Percentiles rank a stretch among this genome's conserved stretches.
These are phyloP conservation scores for Tuber magnatum DNA, from an alignment of 495 filamentous ascomycete genomes.

Conservation along the genomic window DNA sequence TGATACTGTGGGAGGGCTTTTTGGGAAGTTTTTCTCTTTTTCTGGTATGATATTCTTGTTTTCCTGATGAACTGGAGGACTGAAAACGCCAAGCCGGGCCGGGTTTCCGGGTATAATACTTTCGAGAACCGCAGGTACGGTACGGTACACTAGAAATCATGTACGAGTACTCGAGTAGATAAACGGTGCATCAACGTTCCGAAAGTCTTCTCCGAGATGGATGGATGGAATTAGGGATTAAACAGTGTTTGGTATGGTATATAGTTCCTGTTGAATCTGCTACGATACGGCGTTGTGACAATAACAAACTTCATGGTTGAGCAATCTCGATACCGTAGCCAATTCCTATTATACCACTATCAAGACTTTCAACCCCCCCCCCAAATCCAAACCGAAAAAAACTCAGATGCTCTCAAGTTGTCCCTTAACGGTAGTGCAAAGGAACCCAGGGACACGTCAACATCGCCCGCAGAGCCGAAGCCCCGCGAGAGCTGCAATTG, in stretches of 20 bases:
- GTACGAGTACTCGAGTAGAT: no score
- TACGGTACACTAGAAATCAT: no score
- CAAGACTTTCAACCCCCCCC: not conserved
- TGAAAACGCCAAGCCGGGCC: no score
- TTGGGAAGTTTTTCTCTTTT: no score
- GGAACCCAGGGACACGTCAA: slow-evolving; percentile 52
- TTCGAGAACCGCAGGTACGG: no score
- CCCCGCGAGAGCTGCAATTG: slow-evolving; percentile 41
- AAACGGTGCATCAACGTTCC: not conserved
- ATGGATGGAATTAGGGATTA: not conserved
- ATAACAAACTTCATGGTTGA: not conserved
- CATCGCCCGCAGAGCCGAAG: slow-evolving; percentile 41
- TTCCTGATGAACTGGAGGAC: no score
- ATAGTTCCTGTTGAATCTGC: not conserved
- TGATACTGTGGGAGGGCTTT: no score
- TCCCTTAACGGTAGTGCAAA: slow-evolving; percentile 52
- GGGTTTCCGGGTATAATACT: no score
- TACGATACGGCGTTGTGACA: not conserved
- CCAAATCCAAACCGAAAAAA: slow-evolving; percentile 40
- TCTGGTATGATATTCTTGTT: no score
- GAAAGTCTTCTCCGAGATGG: not conserved
- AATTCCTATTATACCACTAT: not conserved
- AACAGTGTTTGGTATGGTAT: not conserved
- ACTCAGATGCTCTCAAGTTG: slow-evolving; percentile 56
- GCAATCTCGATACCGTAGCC: not conserved